Percentiles rank a stretch among this genome's conserved stretches.
Conservation (phyloP, 495 filamentous ascomycete species). For the Aspergillus saccharolyticus region DNA sequence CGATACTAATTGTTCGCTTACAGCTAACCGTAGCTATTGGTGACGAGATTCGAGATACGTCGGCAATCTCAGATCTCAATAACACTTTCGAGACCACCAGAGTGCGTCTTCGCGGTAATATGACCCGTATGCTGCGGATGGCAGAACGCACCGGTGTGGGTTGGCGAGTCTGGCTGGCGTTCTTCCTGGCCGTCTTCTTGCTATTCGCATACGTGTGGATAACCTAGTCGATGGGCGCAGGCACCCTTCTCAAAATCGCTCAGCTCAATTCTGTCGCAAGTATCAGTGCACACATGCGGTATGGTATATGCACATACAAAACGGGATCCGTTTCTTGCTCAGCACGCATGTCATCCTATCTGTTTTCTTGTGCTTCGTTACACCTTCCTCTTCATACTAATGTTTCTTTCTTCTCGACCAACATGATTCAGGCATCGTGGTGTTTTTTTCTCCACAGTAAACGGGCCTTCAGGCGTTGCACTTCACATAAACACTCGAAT, state of each 20-base stretch:
- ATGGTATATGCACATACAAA: too few species aligned
- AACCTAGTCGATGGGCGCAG: slow-evolving; percentile 31
- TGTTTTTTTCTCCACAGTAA: not conserved
- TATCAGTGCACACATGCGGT: not conserved
- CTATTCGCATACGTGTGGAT: slow-evolving; percentile 92
- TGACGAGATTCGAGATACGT: slow-evolving; percentile 84
- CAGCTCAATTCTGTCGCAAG: not conserved
- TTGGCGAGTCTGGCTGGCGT: slow-evolving; percentile 88
- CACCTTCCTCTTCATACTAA: not conserved
- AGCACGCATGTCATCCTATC: not conserved
- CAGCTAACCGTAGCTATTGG: slow-evolving; percentile 91
- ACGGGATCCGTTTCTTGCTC: not conserved
- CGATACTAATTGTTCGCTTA: slow-evolving; percentile 2
- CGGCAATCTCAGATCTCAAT: slow-evolving; percentile 74
- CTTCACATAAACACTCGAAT: not conserved
- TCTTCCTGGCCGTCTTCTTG: slow-evolving; percentile 74
- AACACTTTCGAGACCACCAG: slow-evolving; percentile 84
- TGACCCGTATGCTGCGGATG: slow-evolving; percentile 97
- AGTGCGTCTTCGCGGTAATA: slow-evolving; percentile 75
- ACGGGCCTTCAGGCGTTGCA: not conserved
- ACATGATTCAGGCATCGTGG: not conserved
- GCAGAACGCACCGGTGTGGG: slow-evolving; percentile 87
- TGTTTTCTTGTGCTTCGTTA: not conserved
- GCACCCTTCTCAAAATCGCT: not conserved
- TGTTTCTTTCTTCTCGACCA: not conserved